A percentile compares a stretch with the other conserved stretches of the same genome.
phyloP scores from a whole-genome alignment of 1,284 basidiomycete genomes.

The Puccinia horiana region DNA sequence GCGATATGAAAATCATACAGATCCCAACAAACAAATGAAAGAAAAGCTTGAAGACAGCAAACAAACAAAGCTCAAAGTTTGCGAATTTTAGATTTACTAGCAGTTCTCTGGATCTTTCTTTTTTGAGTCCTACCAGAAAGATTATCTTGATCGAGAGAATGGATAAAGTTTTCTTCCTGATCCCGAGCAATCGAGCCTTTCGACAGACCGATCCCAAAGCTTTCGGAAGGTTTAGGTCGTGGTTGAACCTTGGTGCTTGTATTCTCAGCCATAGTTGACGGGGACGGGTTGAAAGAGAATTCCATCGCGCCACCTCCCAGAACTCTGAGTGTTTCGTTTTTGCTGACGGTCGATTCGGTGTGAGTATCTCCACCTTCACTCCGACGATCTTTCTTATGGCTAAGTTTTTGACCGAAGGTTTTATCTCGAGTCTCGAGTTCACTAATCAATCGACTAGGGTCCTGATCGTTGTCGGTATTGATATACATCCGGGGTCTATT shows the following conservation, averaged over 20 bases:
- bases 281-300: constrained; percentile 59
- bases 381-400: not conserved
- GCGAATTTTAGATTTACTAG: constrained; percentile 53
- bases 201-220: constrained; percentile 56
- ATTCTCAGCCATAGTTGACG: constrained; percentile 37
- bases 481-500: constrained; percentile 34
- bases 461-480: constrained; percentile 19
- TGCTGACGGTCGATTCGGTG: not conserved
- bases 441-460: not conserved
- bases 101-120: constrained; percentile 55
- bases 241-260: constrained; percentile 19
- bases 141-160: constrained; percentile 55
- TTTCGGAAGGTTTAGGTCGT: constrained; percentile 51
- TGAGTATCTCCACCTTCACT: not conserved
- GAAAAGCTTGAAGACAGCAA: too few species aligned
- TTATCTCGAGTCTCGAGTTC: constrained; percentile 8
- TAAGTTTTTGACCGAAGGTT: constrained; percentile 27
- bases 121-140: constrained; percentile 55
- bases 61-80: constrained; percentile 26
- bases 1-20: not conserved
- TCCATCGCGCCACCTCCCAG: constrained; percentile 62
- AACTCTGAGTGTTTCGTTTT: constrained; percentile 53
- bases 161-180: constrained; percentile 55
- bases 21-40: not conserved
- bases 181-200: constrained; percentile 55